Evolutionary conservation across 805 yeast genomes (phyloP).

Genomic region (Lipomyces yamadae): DNA sequence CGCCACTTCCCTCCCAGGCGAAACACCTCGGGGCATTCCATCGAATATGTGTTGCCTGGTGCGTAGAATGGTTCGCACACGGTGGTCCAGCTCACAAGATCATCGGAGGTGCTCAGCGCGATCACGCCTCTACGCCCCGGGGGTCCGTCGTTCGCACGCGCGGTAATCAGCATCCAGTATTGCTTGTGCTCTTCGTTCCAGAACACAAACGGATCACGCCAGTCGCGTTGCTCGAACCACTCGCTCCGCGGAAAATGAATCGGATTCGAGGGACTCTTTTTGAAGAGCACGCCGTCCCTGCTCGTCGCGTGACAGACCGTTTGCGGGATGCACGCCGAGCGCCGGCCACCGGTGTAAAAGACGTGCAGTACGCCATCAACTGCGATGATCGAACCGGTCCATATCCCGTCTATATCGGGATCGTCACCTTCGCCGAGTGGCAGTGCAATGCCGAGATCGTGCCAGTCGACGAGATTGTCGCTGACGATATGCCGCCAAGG

Average conservation of each 20-base stretch:
- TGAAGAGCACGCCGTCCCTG: constrained; percentile 1
- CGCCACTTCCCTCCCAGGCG: constrained; percentile 1
- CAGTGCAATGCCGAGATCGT: constrained; percentile 1
- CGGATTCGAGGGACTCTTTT: constrained; percentile 1
- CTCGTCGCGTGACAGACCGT: not conserved
- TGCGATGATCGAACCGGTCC: constrained; percentile 1
- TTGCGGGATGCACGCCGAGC: constrained; percentile 1
- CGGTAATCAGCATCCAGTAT: not conserved
- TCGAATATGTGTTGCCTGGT: not conserved
- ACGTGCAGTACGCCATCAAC: constrained; percentile 1
- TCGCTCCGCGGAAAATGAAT: not conserved
- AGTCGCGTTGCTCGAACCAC: constrained; percentile 1
- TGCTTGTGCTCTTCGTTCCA: constrained; percentile 1
- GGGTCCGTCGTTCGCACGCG: constrained; percentile 1
- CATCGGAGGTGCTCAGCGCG: constrained; percentile 1
- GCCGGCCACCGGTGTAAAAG: constrained; percentile 1
- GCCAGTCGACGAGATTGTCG: constrained; percentile 1
- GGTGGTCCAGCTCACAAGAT: not conserved
- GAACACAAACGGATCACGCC: constrained; percentile 1
- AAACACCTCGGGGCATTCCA: not conserved
- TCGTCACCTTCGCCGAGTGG: constrained; percentile 1
- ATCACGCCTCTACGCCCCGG: constrained; percentile 1
- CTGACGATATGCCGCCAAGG: constrained; percentile 1
- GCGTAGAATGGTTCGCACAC: constrained; percentile 1
- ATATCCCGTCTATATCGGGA: not conserved